Evolutionary conservation across 2,329 filamentous ascomycete genomes (phyloP), one percentile per base, ranked within the genome.

Genomic region (Incumbomyces lentus): DNA sequence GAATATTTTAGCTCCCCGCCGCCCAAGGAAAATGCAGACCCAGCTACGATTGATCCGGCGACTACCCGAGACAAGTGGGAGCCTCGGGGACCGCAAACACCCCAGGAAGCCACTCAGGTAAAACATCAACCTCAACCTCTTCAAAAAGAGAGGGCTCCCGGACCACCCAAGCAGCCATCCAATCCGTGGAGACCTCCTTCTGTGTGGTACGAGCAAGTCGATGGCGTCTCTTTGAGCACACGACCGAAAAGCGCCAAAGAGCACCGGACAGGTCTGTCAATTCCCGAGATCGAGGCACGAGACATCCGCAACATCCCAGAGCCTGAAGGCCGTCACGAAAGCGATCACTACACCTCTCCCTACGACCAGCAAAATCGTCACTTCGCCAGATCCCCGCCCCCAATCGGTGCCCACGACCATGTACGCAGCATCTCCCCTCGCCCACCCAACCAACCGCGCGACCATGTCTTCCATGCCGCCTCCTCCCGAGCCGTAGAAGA

Each of bases 271-370:
- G 32, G 32, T 8, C 31, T 44, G 2, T 19, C 6, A 7, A 17
- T 44, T n/a, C 41, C 41, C 16, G 41, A 44, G 19, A 44, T 44
- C 31, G 41, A 44, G 18, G 41, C 41, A 4, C 30, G 41, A 6
- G 41, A 44, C 31, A 44, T 44, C 30, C 30, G 30, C 7, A 12
- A 44, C 13, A 44, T 44, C n/a, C n/a, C n/a, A 22, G 17, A 18
- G 8, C 30, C 16, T 8, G 33, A 17, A 5, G 19, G 3, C 16
- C 6, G 8, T n/a, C 17, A 26, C 16, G 30, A 35, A 2, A 31
- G 26, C 16, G 30, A 36, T n/a, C 31, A 44, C 13, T 35, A 44
- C 18, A 3, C 7, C 12, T 17, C 30, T 34, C 17, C 17, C 17
- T 26, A 13, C 41, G 32, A 6, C 5, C 16, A n/a, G 16, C 13